These are phyloP conservation scores for Calonectria leucothoes DNA, from an alignment of 2,329 filamentous ascomycete genomes.

Conservation along the genomic window DNA sequence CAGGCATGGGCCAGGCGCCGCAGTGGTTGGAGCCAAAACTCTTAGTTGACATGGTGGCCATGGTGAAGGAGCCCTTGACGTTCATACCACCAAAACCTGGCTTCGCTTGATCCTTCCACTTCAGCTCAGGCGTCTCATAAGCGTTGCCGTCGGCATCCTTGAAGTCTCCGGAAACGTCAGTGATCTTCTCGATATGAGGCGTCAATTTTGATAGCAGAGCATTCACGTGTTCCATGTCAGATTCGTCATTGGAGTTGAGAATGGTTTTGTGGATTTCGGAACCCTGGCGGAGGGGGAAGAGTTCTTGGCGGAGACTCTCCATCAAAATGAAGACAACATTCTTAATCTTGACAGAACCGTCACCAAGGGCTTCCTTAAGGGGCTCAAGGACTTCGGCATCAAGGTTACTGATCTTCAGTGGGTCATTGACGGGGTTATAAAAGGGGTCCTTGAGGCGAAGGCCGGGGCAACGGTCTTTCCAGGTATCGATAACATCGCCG, in stretches of 20 bases:
- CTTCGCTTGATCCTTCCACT: conserved; percentile 37
- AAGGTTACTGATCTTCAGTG: conserved; percentile 55
- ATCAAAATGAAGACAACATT: conserved; percentile 57
- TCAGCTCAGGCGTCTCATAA: conserved; percentile 41
- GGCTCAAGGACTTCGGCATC: conserved; percentile 46
- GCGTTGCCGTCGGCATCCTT: conserved; percentile 39
- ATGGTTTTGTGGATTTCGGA: conserved; percentile 52
- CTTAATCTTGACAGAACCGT: conserved; percentile 52
- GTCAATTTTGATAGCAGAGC: conserved; percentile 38
- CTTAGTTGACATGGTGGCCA: conserved; percentile 58
- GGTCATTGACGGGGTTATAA: conserved; percentile 53
- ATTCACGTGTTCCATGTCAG: conserved; percentile 45
- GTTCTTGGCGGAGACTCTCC: conserved; percentile 57
- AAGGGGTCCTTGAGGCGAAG: conserved; percentile 42
- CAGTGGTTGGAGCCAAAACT: conserved; percentile 56
- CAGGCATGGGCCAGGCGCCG: conserved; percentile 54
- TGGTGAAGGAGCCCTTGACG: conserved; percentile 52
- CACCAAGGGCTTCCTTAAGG: conserved; percentile 40
- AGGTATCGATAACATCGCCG: conserved; percentile 10
- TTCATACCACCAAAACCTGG: conserved; percentile 53
- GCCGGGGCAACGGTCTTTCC: conserved; percentile 31
- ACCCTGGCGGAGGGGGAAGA: conserved; percentile 57
- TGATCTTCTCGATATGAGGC: conserved; percentile 37
- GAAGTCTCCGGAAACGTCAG: conserved; percentile 33
- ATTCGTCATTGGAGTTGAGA: conserved; percentile 42